These are phyloP conservation scores for Mallotus nudiflorus DNA, from an alignment of 345 rosid species.

Conservation along the genomic window DNA sequence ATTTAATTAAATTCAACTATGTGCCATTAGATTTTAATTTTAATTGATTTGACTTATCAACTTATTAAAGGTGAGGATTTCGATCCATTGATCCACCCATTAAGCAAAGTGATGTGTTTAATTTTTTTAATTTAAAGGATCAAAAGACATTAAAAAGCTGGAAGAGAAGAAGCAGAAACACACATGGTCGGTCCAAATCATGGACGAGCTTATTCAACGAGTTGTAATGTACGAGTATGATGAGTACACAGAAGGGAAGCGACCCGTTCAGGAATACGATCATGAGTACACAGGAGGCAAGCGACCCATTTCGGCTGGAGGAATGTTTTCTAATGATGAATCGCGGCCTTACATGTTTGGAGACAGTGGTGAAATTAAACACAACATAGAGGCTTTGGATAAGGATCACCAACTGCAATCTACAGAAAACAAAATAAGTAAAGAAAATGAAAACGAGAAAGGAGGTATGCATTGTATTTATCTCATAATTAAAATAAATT, in stretches of 20 bases:
- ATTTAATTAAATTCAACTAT: no score
- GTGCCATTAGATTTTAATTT: no score
- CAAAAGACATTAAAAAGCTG: slow-evolving; percentile 30
- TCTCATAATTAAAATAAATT: no score
- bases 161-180: slow-evolving; percentile 40
- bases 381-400: not conserved
- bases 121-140: slow-evolving; percentile 38
- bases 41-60: no score
- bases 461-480: no score
- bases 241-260: slow-evolving; percentile 11
- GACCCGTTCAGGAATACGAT: slow-evolving; percentile 7
- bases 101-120: no score
- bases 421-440: not conserved
- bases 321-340: no score
- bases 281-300: slow-evolving; percentile 20
- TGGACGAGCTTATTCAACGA: slow-evolving; percentile 38
- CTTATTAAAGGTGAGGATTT: no score
- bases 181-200: slow-evolving; percentile 43
- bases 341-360: not conserved
- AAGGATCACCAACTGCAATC: not conserved
- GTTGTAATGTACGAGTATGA: slow-evolving; percentile 24
- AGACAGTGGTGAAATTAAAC: not conserved
- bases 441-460: no score
- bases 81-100: no score
- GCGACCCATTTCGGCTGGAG: slow-evolving; percentile 14